phyloP scores from a whole-genome alignment of 2,329 filamentous ascomycete species.

The Furcasterigmium sp. region DNA sequence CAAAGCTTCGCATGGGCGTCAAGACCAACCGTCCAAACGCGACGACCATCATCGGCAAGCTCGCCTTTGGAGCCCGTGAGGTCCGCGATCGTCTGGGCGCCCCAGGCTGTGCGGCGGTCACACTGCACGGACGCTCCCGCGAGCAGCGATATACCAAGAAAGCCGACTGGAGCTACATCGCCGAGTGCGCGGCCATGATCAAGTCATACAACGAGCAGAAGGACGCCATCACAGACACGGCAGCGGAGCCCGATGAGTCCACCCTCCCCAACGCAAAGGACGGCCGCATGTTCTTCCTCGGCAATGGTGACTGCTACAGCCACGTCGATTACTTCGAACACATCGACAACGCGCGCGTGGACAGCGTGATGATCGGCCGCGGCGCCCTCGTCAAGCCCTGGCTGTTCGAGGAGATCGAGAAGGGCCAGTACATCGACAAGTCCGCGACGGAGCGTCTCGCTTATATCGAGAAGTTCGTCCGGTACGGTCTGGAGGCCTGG shows the following conservation, averaged over 20 bases:
- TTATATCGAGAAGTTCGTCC: slow-evolving; percentile 84
- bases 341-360: slow-evolving; percentile 72
- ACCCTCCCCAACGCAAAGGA: slow-evolving; percentile 61
- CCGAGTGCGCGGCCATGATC: slow-evolving; percentile 81
- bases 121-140: slow-evolving; percentile 85
- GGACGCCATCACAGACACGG: slow-evolving; percentile 67
- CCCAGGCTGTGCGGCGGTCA: slow-evolving; percentile 88
- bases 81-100: slow-evolving; percentile 65
- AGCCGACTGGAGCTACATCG: slow-evolving; percentile 95
- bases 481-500: slow-evolving; percentile 91
- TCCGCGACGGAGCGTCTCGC: slow-evolving; percentile 78
- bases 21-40: slow-evolving; percentile 75
- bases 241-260: slow-evolving; percentile 69
- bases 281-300: slow-evolving; percentile 81
- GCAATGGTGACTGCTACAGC: slow-evolving; percentile 95
- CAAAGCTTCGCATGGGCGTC: slow-evolving; percentile 91
- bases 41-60: slow-evolving; percentile 72
- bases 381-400: slow-evolving; percentile 96
- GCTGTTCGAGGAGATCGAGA: slow-evolving; percentile 94
- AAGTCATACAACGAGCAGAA: slow-evolving; percentile 69
- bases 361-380: slow-evolving; percentile 95
- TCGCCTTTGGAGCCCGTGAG: slow-evolving; percentile 75
- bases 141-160: slow-evolving; percentile 89
- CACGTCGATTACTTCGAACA: slow-evolving; percentile 82
- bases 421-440: slow-evolving; percentile 93